Base-by-base conservation (phyloP, 2,329 filamentous ascomycete species). In the Lecanicillium sp. region DNA sequence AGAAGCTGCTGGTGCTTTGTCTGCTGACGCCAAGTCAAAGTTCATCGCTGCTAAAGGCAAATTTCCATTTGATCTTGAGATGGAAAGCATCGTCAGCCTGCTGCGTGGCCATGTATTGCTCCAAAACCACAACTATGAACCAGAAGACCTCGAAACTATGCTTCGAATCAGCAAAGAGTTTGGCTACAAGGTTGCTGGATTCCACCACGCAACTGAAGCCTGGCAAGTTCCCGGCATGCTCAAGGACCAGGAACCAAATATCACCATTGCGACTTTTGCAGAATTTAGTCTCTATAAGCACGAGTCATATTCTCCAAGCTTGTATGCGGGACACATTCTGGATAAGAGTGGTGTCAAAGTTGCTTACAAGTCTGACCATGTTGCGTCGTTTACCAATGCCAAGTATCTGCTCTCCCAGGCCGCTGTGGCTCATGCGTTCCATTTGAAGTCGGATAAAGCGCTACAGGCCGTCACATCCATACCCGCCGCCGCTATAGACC, bases 111-210 rank as follows among this genome's bases (percentile, higher is more conserved):
- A 58, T 30, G 54, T 67, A 13, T 56, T 57, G 13, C 51, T 68
- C 41, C 64, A 68, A 38, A 56, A 65, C 31, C 65, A 68, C 50
- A 66, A 64, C 49, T 68, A 68, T 39, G 57, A 65, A 38, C 52
- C 60, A 1, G 56, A 67, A 35, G 65, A 68, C 40, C 49, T 68
- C 22, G 60, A 65, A 40, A 60, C 63, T 30, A 64, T 67, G 57
- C 50, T 67, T 11, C 53, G 53, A 7, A 58, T 66, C 43, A 62
- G 56, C 27, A 53, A 60, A 16, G 64, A 67, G 45, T 67, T 67
- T 48, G 61, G 60, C 1, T 64, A 62, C 42, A 50, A 54, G 9
- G 56, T 67, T 16, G 49, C 57, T 33, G 63, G 61, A 5, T 65
- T 65, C 39, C 63, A 66, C 38, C 63, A 66, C 45, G 62, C 61